A percentile compares a stretch with the other conserved stretches of the same genome.
These are phyloP conservation scores for Solioccasus polychromus DNA, from an alignment of 768 basidiomycete species.

Conservation along the genomic window DNA sequence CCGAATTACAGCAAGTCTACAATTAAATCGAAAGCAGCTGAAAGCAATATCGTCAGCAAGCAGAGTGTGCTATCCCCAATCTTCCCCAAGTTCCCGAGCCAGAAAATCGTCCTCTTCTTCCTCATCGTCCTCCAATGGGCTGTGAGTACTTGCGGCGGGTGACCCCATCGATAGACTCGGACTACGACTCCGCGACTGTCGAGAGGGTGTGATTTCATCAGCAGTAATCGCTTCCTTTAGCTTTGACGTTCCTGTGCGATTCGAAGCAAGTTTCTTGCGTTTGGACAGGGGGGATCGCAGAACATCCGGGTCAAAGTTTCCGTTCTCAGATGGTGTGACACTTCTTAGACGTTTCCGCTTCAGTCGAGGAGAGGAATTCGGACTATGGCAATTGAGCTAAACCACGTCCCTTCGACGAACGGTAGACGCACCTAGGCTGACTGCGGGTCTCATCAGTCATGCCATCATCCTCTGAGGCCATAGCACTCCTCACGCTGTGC, in stretches of 20 bases:
- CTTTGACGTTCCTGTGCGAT: slow-evolving; percentile 61
- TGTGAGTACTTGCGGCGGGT: slow-evolving; percentile 12
- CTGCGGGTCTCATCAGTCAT: slow-evolving; percentile 50
- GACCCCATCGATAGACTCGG: slow-evolving; percentile 14
- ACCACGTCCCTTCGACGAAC: slow-evolving; percentile 19
- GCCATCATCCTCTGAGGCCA: slow-evolving; percentile 48
- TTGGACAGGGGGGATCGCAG: slow-evolving; percentile 74
- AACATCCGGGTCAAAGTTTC: slow-evolving; percentile 37
- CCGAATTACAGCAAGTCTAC: slow-evolving; percentile 21
- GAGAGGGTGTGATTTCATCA: slow-evolving; percentile 40
- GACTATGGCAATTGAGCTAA: slow-evolving; percentile 26
- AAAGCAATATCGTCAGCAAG: too few relatives aligned
- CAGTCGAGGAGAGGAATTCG: slow-evolving; percentile 38
- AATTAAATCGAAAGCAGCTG: slow-evolving; percentile 20
- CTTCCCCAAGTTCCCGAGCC: slow-evolving; percentile 76
- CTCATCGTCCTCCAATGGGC: slow-evolving; percentile 46
- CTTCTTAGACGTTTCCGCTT: slow-evolving; percentile 73
- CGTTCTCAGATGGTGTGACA: slow-evolving; percentile 64
- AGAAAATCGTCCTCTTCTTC: slow-evolving; percentile 78
- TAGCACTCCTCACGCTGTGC: slow-evolving; percentile 41
- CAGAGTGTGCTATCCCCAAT: slow-evolving; percentile 79
- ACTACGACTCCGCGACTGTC: slow-evolving; percentile 22
- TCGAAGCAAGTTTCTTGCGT: slow-evolving; percentile 71
- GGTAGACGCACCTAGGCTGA: slow-evolving; percentile 37
- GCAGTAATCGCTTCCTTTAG: slow-evolving; percentile 66